Evolutionary conservation across 768 basidiomycete species (phyloP), one percentile per base, ranked within the genome.

Genomic region (Russula vinacea): DNA sequence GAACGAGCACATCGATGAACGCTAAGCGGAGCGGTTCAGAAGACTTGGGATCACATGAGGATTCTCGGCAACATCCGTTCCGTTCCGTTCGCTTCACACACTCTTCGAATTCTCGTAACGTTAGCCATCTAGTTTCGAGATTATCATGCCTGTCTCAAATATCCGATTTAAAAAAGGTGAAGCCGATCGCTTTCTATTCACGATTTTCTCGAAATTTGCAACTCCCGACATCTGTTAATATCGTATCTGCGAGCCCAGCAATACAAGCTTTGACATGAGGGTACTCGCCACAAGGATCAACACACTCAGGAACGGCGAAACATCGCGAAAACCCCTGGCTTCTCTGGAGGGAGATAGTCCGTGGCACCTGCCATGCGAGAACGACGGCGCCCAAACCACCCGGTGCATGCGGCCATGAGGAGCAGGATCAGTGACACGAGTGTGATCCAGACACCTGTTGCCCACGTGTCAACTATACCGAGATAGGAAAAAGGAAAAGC

Each of bases 401-500:
- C 68, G 0, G 50, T 56, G 49, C 47, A 59, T 33, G 59, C 62
- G 2, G 61, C 54, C 19, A 69, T 53, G 29, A 69, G 56, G 19
- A 69, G 62, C 4, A 69, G 49, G n/a, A 67, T 24, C 35, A 69
- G 24, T 13, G 67, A 53, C 14, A 44, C 60, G 40, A 69, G 56
- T 19, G 66, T 64, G 40, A 64, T 51, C 68, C 68, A 69, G 44
- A 67, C 19, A 7, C 68, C 68, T 69, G 35, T 8, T 8, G 17
- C 17, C 32, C 32, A 32, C 29, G 40, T 26, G 49, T 53, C 8
- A 29, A 39, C 33, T 22, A 44, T 35, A 14, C 26, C 45, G 24
- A 53, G 10, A 49, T n/a, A 16, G 14, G 58, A 33, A 22, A 29
- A 6, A n/a, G 1, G 10, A 10, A 1, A 24, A 7, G 44, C 13